Percentiles rank a stretch among this genome's conserved stretches.
phyloP scores from a whole-genome alignment of 2,329 filamentous ascomycete species.

The Colletotrichum kahawae region DNA sequence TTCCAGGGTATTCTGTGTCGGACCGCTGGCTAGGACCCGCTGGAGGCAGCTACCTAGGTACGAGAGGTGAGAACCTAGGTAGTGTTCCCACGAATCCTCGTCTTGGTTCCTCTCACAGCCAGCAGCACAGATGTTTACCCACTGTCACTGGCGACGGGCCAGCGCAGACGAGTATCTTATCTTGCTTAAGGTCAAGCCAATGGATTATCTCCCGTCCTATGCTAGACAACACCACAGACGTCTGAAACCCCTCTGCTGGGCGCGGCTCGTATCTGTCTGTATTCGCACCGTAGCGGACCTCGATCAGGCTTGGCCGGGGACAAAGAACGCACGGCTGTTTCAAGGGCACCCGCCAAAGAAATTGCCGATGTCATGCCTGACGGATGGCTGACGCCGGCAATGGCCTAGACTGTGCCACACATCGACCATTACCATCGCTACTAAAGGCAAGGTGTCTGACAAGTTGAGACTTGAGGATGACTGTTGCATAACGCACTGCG shows the following conservation, averaged over 20 bases:
- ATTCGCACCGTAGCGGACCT: background rate
- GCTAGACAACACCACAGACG: background rate
- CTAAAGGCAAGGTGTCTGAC: background rate
- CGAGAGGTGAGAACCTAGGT: background rate
- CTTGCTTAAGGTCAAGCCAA: background rate
- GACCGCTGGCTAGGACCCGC: background rate
- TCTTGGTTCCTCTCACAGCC: background rate
- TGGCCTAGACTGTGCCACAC: background rate
- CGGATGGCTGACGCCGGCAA: background rate
- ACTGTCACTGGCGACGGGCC: background rate
- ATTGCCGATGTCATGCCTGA: slow-evolving; percentile 8
- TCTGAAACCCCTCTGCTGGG: background rate
- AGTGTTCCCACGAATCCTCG: background rate
- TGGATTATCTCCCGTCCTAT: background rate
- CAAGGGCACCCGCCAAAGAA: slow-evolving; percentile 6
- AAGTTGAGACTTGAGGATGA: background rate
- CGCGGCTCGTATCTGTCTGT: background rate
- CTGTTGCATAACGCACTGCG: background rate
- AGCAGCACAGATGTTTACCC: background rate
- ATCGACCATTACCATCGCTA: background rate
- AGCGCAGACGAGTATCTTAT: background rate
- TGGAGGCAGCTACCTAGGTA: background rate
- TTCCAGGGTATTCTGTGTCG: background rate
- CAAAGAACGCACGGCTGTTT: slow-evolving; percentile 18
- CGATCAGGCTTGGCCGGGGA: background rate